A percentile compares a stretch with the other conserved stretches of the same genome.
Evolutionary conservation across 116 monocot species (phyloP).

Genomic region (Iris pallida): DNA sequence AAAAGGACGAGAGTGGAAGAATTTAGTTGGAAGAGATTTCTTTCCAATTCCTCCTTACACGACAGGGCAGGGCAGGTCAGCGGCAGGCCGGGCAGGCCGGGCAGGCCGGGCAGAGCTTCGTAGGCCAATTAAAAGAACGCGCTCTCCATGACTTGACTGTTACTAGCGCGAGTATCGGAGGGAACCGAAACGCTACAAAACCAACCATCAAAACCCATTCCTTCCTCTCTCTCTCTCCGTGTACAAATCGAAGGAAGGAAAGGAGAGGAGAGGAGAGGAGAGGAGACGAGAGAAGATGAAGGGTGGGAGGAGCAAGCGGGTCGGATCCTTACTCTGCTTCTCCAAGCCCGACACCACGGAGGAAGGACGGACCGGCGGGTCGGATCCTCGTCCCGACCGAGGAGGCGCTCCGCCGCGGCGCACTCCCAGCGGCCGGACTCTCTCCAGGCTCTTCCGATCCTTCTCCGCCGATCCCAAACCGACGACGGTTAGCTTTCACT

Average conservation of each 20-base stretch:
- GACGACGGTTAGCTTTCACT: slow-evolving; percentile 5
- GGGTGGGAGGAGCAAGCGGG: background rate
- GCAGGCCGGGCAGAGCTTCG: slow-evolving; percentile 4
- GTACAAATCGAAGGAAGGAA: no score
- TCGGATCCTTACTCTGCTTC: slow-evolving; percentile 12
- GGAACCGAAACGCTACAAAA: background rate
- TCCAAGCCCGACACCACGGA: background rate
- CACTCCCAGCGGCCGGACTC: background rate
- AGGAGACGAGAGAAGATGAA: background rate
- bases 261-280: background rate
- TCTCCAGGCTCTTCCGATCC: background rate
- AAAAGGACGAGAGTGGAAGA: no score
- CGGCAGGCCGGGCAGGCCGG: slow-evolving; percentile 4
- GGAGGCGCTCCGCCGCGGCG: background rate
- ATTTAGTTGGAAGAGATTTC: no score
- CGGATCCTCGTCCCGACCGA: background rate
- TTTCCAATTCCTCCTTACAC: no score
- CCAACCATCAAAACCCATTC: background rate
- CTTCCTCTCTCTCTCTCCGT: no score
- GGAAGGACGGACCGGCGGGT: background rate
- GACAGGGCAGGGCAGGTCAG: no score
- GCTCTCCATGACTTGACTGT: background rate
- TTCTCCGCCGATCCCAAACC: slow-evolving; percentile 2
- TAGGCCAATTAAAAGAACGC: background rate
- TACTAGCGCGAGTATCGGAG: background rate